A percentile compares a stretch with the other conserved stretches of the same genome.
Evolutionary conservation across 768 basidiomycete genomes (phyloP).

Genomic region (Boletus barrowsii): DNA sequence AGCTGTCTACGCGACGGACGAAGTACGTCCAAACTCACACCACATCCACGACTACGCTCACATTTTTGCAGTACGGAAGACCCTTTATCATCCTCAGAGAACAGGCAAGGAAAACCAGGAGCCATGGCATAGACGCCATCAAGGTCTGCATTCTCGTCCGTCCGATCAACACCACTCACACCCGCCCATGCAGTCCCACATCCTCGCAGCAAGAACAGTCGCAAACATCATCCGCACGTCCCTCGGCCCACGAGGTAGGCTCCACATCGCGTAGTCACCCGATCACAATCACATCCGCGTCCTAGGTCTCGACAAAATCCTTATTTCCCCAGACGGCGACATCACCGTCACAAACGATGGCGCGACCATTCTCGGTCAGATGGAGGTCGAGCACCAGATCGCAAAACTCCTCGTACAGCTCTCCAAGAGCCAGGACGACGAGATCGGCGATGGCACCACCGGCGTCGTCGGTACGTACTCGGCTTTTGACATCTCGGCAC

Average conservation of each 20-base stretch:
- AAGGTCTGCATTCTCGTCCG: constrained; percentile 52
- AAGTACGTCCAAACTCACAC: constrained; percentile 43
- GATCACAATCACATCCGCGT: constrained; percentile 9
- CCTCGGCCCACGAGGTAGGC: constrained; percentile 85
- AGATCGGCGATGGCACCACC: constrained; percentile 98
- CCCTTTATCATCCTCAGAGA: constrained; percentile 98
- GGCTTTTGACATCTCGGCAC: constrained; percentile 2
- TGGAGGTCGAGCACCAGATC: constrained; percentile 99
- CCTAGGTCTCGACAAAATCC: constrained; percentile 88
- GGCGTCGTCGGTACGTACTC: constrained; percentile 89
- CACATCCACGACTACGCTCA: not conserved
- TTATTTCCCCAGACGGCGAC: constrained; percentile 95
- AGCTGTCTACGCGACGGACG: constrained; percentile 84
- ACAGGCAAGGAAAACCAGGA: constrained; percentile 87
- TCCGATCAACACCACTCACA: constrained; percentile 1
- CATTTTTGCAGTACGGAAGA: constrained; percentile 67
- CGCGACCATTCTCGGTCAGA: constrained; percentile 95
- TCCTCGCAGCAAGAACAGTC: constrained; percentile 91
- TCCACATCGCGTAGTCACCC: not conserved
- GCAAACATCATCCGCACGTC: constrained; percentile 94
- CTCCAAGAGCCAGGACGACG: constrained; percentile 98
- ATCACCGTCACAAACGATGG: constrained; percentile 99
- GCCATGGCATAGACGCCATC: constrained; percentile 92
- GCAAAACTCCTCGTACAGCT: constrained; percentile 96
- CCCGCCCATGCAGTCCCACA: constrained; percentile 66